phyloP scores from a whole-genome alignment of 176 grass and related monocot genomes.

The Chrysopogon serrulatus region DNA sequence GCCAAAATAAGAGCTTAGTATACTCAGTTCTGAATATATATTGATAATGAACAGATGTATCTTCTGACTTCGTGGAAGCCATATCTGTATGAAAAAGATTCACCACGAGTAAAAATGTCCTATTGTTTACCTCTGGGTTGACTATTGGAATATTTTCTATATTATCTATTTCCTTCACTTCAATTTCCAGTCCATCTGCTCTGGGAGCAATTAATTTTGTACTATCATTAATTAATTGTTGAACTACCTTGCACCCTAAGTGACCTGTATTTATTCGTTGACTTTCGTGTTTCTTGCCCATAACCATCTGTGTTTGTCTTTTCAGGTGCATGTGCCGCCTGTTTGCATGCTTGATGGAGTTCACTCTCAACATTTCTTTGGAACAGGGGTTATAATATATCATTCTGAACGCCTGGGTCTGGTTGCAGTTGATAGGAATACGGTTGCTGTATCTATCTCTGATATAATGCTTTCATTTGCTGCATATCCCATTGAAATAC shows the following conservation, averaged over 20 bases:
- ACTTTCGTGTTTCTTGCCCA: not conserved
- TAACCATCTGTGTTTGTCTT: not conserved
- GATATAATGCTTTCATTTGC: conserved; percentile 99
- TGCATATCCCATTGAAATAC: conserved; percentile 99
- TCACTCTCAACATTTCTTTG: conserved; percentile 98
- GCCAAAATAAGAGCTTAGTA: not conserved
- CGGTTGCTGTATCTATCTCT: conserved; percentile 86
- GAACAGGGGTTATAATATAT: conserved; percentile 87
- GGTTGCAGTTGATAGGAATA: conserved; percentile 93
- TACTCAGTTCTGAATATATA: not conserved
- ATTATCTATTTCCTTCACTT: not conserved
- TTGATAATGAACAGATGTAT: not conserved
- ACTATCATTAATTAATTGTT: not conserved
- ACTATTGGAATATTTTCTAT: not conserved
- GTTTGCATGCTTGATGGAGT: conserved; percentile 99
- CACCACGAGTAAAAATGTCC: not conserved
- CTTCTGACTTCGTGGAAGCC: not conserved
- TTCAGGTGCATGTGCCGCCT: conserved; percentile 97
- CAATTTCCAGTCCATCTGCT: not conserved
- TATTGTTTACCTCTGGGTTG: not conserved
- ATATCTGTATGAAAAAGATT: not conserved
- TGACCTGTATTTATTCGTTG: not conserved
- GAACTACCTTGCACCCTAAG: not conserved
- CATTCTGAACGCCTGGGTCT: conserved; percentile 88
- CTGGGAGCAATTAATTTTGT: not conserved